Percentiles rank a stretch among this genome's conserved stretches.
Evolutionary conservation across 148 eudicot species (phyloP).

Genomic region (Arbutus unedo): DNA sequence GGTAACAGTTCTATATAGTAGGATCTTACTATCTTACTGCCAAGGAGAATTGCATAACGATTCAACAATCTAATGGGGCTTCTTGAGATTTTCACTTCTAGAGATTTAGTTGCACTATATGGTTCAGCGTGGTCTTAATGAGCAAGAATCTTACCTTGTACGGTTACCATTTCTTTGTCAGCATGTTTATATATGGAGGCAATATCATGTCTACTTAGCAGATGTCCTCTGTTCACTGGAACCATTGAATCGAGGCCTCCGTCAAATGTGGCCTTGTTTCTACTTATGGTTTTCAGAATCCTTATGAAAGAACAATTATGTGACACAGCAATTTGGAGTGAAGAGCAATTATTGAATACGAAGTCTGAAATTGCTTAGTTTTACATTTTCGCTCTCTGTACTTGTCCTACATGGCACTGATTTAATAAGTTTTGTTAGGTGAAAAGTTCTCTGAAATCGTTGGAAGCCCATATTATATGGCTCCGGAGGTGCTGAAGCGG

Average conservation of each 20-base stretch:
- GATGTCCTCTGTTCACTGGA: background rate
- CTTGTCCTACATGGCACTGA: background rate
- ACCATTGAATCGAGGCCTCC: background rate
- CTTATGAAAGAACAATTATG: background rate
- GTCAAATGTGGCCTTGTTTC: conserved; percentile 6
- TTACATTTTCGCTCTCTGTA: background rate
- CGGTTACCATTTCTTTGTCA: background rate
- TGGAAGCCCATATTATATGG: conserved; percentile 98
- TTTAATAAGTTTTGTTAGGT: conserved; percentile 33
- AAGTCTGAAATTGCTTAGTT: background rate
- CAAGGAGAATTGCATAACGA: background rate
- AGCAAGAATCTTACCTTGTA: background rate
- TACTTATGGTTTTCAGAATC: background rate
- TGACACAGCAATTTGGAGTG: background rate
- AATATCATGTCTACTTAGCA: background rate
- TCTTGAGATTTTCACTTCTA: background rate
- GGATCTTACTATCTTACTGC: background rate
- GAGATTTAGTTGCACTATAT: background rate
- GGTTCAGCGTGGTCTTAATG: background rate
- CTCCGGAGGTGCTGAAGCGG: conserved; percentile 93
- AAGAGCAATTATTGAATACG: background rate
- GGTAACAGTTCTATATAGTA: background rate
- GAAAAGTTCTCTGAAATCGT: conserved; percentile 92
- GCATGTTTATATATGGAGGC: background rate
- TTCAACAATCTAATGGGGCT: background rate